Conservation (phyloP, 345 rosid species). For the Eucalyptus polybractea region DNA sequence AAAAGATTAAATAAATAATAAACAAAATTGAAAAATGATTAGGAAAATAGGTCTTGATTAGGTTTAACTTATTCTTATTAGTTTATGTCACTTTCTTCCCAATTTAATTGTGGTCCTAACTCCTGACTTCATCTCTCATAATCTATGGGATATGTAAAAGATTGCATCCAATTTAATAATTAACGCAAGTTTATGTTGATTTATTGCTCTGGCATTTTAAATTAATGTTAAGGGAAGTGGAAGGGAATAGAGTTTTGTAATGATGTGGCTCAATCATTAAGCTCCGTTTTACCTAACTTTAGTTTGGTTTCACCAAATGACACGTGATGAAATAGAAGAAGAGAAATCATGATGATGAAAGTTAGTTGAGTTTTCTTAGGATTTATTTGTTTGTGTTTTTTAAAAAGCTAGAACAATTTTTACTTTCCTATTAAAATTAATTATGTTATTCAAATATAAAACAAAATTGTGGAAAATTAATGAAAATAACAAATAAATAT, state of each 20-base stretch:
- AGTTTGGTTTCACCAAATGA: too few relatives aligned
- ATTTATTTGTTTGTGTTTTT: too few relatives aligned
- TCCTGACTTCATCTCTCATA: background rate
- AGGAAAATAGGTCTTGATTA: background rate
- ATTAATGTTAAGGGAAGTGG: background rate
- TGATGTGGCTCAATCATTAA: background rate
- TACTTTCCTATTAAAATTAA: background rate
- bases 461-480: too few relatives aligned
- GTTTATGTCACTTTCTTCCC: background rate
- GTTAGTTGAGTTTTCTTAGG: too few relatives aligned
- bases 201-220: too few relatives aligned
- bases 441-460: background rate
- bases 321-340: too few relatives aligned
- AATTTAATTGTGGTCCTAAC: background rate
- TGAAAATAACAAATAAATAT: rapidly evolving
- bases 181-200: too few relatives aligned
- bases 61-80: background rate
- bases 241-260: background rate
- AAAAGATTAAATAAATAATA: too few relatives aligned
- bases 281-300: background rate
- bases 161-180: too few relatives aligned
- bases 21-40: background rate
- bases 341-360: background rate
- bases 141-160: background rate
- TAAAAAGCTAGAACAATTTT: too few relatives aligned